phyloP scores from a whole-genome alignment of 176 grass and related monocot species.

The Canna indica region DNA sequence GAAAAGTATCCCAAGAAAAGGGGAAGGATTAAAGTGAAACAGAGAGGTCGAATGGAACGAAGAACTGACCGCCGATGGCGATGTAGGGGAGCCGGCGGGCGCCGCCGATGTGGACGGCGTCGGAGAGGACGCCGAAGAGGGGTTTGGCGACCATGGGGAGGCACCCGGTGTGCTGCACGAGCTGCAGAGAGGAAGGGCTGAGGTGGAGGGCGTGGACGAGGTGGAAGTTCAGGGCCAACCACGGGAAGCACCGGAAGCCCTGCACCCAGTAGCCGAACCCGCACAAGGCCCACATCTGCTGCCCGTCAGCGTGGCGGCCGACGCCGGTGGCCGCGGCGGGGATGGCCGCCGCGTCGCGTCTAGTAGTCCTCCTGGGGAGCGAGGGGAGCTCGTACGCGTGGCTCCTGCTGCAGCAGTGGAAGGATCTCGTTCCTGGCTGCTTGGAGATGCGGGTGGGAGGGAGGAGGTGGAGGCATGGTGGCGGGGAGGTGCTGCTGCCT shows the following conservation, averaged over 20 bases:
- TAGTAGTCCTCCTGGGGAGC: neutral
- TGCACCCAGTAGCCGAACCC: conserved; percentile 82
- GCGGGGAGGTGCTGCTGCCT: no score
- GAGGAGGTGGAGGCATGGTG: no score
- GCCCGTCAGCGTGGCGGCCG: neutral
- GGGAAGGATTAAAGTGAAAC: neutral
- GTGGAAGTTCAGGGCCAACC: conserved; percentile 84
- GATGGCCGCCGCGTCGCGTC: neutral
- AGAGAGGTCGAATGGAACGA: neutral
- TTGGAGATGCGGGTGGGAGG: no score
- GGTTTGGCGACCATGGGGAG: conserved; percentile 78
- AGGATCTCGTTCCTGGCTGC: neutral
- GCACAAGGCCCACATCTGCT: conserved; percentile 54
- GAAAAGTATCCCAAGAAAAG: no score
- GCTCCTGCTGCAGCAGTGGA: neutral
- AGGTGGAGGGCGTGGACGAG: conserved; percentile 43
- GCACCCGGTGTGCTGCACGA: conserved; percentile 54
- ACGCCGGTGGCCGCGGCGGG: neutral
- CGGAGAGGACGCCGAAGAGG: conserved; percentile 69
- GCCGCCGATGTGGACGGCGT: conserved; percentile 41
- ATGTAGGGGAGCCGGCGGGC: conserved; percentile 61
- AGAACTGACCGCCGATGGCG: conserved; percentile 43
- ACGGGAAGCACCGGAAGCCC: conserved; percentile 87
- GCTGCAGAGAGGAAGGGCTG: conserved; percentile 46
- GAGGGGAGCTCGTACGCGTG: neutral